A percentile compares a stretch with the other conserved stretches of the same genome.
Conservation (phyloP, 225 moss, liverwort and hornwort genomes). For the Anthoceros angustus region DNA sequence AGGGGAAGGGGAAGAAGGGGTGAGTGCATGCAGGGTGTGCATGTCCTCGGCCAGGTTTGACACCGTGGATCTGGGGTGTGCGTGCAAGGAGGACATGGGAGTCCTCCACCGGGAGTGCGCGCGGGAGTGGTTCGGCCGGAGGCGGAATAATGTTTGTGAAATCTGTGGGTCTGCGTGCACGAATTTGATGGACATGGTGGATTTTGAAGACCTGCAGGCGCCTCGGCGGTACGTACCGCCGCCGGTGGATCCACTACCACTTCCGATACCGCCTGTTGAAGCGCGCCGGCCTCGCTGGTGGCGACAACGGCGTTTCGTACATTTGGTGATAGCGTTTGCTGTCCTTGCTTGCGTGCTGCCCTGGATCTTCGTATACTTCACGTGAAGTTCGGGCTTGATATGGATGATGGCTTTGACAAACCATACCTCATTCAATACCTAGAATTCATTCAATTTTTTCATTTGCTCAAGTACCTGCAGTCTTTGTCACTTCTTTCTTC, state of each 20-base stretch:
- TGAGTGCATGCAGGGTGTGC: slow-evolving; percentile 37
- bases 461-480: no score
- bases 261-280: background rate
- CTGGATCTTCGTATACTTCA: slow-evolving; percentile 28
- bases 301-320: slow-evolving; percentile 45
- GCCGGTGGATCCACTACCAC: slow-evolving; percentile 10
- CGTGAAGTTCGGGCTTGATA: background rate
- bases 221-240: slow-evolving; percentile 12
- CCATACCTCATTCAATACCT: no score
- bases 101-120: slow-evolving; percentile 38
- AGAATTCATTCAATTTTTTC: no score
- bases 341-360: slow-evolving; percentile 52
- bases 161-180: slow-evolving; percentile 41
- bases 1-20: slow-evolving; percentile 25
- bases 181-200: slow-evolving; percentile 20
- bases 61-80: slow-evolving; percentile 37
- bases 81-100: slow-evolving; percentile 46
- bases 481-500: no score
- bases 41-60: slow-evolving; percentile 27
- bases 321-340: slow-evolving; percentile 35
- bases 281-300: slow-evolving; percentile 21
- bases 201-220: slow-evolving; percentile 8
- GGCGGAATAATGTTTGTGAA: slow-evolving; percentile 44
- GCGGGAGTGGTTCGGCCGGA: slow-evolving; percentile 49
- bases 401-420: no score